These are phyloP conservation scores for Trichoderma erinaceum DNA, from an alignment of 495 filamentous ascomycete species.

Conservation along the genomic window DNA sequence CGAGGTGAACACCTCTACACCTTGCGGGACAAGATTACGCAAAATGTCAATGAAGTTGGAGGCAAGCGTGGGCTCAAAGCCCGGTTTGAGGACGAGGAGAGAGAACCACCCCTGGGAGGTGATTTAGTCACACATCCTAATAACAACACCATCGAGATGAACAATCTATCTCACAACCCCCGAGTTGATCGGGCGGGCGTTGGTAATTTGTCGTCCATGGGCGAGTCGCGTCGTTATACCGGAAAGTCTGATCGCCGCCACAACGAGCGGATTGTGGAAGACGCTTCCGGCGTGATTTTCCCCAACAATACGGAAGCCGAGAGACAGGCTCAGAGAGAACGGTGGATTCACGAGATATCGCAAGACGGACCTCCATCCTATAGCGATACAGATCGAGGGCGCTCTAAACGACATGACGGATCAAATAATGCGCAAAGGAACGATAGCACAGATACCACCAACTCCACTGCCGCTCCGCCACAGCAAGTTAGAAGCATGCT, in stretches of 20 bases:
- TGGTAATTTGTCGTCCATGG: not conserved
- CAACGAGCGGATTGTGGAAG: constrained; percentile 31
- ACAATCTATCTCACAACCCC: constrained; percentile 23
- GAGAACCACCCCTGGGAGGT: constrained; percentile 24
- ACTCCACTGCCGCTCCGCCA: constrained; percentile 34
- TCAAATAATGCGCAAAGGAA: constrained; percentile 27
- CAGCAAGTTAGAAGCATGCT: constrained; percentile 53
- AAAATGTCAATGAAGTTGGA: constrained; percentile 48
- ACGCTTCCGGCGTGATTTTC: constrained; percentile 33
- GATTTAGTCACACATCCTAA: constrained; percentile 33
- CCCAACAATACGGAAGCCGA: constrained; percentile 20
- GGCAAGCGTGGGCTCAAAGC: not conserved
- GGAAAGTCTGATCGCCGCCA: constrained; percentile 33
- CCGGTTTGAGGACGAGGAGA: constrained; percentile 1
- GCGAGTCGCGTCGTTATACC: constrained; percentile 22
- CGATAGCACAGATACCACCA: constrained; percentile 26
- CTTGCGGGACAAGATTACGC: constrained; percentile 45
- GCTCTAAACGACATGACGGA: constrained; percentile 17
- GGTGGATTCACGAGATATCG: constrained; percentile 25
- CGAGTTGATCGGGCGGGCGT: constrained; percentile 10
- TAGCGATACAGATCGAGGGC: constrained; percentile 24
- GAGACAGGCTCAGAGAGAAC: not conserved
- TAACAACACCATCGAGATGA: constrained; percentile 35
- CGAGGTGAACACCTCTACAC: constrained; percentile 35
- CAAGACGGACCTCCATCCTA: constrained; percentile 31